phyloP scores from a whole-genome alignment of 2,329 filamentous ascomycete genomes.

The Talaromyces sp. region DNA sequence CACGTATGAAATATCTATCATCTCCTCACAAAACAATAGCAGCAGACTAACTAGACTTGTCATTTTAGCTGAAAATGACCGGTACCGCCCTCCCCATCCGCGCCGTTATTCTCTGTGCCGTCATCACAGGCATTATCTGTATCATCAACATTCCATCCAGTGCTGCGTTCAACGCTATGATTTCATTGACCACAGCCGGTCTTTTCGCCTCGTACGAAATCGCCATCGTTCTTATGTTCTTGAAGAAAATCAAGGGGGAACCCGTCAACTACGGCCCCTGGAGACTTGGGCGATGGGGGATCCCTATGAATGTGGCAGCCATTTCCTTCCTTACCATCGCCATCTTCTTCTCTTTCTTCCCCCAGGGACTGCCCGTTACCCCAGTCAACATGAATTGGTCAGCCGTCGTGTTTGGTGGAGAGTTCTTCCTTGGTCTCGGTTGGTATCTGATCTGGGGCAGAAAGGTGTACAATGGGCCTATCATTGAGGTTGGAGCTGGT shows the following conservation, averaged over 20 bases:
- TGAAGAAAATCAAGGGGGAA: constrained; percentile 25
- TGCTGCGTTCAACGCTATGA: constrained; percentile 32
- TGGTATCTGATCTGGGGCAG: too few relatives aligned
- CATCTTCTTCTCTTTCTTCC: constrained; percentile 6
- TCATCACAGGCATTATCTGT: neutral
- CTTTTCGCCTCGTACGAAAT: constrained; percentile 32
- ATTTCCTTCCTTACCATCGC: constrained; percentile 6
- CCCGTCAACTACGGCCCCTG: constrained; percentile 20
- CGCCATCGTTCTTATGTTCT: constrained; percentile 27
- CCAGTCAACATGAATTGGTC: too few relatives aligned
- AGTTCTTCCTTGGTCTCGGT: too few relatives aligned
- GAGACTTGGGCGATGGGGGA: constrained; percentile 8
- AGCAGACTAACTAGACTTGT: too few relatives aligned
- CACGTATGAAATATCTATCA: constrained; percentile 13
- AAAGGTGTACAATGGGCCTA: too few relatives aligned
- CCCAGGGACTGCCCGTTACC: constrained; percentile 7
- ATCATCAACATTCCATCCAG: constrained; percentile 35
- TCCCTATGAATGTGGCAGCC: constrained; percentile 3
- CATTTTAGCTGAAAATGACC: constrained; percentile 20
- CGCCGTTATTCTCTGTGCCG: constrained; percentile 8
- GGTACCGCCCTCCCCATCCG: constrained; percentile 28
- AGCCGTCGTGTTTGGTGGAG: too few relatives aligned
- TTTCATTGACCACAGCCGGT: constrained; percentile 32
- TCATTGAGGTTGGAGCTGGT: too few relatives aligned
- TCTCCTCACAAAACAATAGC: too few relatives aligned